Conservation (phyloP, 2,329 filamentous ascomycete genomes). For the Trichoderma brevicompactum region DNA sequence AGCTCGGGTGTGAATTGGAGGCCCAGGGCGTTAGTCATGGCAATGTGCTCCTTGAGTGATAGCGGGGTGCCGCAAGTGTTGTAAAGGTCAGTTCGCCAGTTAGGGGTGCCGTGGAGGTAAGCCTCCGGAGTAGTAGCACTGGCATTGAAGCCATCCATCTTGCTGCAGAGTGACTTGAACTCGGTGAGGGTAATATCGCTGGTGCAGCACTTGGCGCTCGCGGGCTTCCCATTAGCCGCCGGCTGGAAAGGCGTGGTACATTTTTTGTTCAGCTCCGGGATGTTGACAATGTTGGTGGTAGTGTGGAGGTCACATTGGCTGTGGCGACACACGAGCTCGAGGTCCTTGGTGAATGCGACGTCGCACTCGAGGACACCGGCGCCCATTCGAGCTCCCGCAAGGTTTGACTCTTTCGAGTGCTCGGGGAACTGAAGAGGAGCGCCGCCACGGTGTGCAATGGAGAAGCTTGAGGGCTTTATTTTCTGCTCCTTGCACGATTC, state of each 20-base stretch:
- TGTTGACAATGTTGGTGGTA: slow-evolving; percentile 68
- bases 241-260: slow-evolving; percentile 66
- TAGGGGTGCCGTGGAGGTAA: slow-evolving; percentile 62
- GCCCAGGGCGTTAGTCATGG: slow-evolving; percentile 59
- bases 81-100: slow-evolving; percentile 69
- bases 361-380: slow-evolving; percentile 70
- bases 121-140: slow-evolving; percentile 61
- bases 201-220: slow-evolving; percentile 70
- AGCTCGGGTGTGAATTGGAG: slow-evolving; percentile 69
- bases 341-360: slow-evolving; percentile 68
- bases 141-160: slow-evolving; percentile 69
- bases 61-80: slow-evolving; percentile 65
- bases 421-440: slow-evolving; percentile 67
- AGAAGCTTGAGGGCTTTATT: slow-evolving; percentile 58
- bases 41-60: slow-evolving; percentile 65
- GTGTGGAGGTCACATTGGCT: slow-evolving; percentile 70
- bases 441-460: slow-evolving; percentile 66
- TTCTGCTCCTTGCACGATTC: slow-evolving; percentile 60
- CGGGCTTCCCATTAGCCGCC: slow-evolving; percentile 49
- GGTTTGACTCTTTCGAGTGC: slow-evolving; percentile 62
- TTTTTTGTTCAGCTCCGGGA: slow-evolving; percentile 65
- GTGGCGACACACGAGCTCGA: slow-evolving; percentile 69
- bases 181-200: slow-evolving; percentile 71
- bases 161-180: slow-evolving; percentile 69
- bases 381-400: slow-evolving; percentile 69